Evolutionary conservation across 2,329 filamentous ascomycete species (phyloP).

Genomic region (Alternaria novae-zelandiae): DNA sequence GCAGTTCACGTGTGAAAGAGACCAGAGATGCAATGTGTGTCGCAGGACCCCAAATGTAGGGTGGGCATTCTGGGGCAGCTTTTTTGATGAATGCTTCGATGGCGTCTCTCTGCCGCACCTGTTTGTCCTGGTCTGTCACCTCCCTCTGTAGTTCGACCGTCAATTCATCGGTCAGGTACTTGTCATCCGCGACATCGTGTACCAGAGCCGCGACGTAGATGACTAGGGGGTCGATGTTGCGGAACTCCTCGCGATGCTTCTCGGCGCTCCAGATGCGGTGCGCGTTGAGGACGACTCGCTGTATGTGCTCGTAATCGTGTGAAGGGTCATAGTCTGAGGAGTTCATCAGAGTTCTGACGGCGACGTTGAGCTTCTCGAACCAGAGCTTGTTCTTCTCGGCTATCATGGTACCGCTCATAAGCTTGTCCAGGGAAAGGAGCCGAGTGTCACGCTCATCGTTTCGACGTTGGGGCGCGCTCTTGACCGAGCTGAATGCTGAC

Average conservation of each 20-base stretch:
- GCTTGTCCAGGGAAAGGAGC: neutral
- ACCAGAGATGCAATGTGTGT: slow-evolving; percentile 75
- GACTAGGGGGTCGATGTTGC: slow-evolving; percentile 57
- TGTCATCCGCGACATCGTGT: slow-evolving; percentile 83
- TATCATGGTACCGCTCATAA: neutral
- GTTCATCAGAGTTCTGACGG: slow-evolving; percentile 54
- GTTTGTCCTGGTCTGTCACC: slow-evolving; percentile 51
- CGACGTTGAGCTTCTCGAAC: slow-evolving; percentile 39
- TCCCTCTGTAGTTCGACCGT: neutral
- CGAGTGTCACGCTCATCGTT: slow-evolving; percentile 2
- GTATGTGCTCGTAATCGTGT: slow-evolving; percentile 84
- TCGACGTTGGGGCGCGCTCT: neutral
- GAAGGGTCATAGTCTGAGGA: slow-evolving; percentile 81
- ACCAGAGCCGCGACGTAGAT: slow-evolving; percentile 68
- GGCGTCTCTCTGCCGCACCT: slow-evolving; percentile 54
- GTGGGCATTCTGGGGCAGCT: slow-evolving; percentile 6
- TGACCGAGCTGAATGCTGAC: neutral
- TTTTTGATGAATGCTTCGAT: slow-evolving; percentile 19
- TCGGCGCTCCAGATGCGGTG: slow-evolving; percentile 65
- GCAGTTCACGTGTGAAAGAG: slow-evolving; percentile 75
- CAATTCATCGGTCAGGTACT: slow-evolving; percentile 60
- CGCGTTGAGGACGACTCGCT: slow-evolving; percentile 73
- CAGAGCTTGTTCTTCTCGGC: neutral
- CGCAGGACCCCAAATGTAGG: slow-evolving; percentile 67
- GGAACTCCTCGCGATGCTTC: slow-evolving; percentile 34